Evolutionary conservation across 305 asterid genomes (phyloP), one percentile per base, ranked within the genome.

Genomic region (Rubia tinctorum): DNA sequence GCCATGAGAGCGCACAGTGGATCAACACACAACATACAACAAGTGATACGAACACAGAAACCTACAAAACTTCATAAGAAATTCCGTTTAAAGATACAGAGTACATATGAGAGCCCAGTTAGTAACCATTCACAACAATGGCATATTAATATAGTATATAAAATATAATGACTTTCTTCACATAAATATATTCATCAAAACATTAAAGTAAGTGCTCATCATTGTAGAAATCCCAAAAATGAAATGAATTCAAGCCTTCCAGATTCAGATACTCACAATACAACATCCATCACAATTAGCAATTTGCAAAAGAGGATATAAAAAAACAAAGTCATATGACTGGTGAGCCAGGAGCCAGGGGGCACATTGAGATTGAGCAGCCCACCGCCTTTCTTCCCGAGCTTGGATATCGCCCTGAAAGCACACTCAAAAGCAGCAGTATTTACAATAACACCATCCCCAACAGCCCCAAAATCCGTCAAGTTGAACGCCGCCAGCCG

Each of bases 291-390:
- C 11, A 22, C 76, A 61, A 60, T 34, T 25, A 51, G 43, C 17
- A 60, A 39, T 66, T 17, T 0, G 4, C 71, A 14, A 0, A 43
- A 0, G 40, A 8, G 43, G 65, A 74, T 43, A 39, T 9, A 12
- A 72, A 91, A 95, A 76, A 93, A 93, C 6, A 93, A n/a, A n/a
- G 96, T 93, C 97, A 93, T 81, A 77, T 91, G 91, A 66, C 98
- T 93, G 14, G 98, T 93, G 4, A 93, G 84, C 97, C 97, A 93
- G 75, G 76, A 62, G 15, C 98, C 98, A 13, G 91, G 86, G 23
- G 97, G 95, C 72, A 93, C 98, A 79, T 93, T 91, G 37, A n/a
- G n/a, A n/a, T n/a, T n/a, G n/a, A 93, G 93, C 92, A 91, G 98
- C 5, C 93, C 98, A 27, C 98, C 96, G 5, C 98, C 97, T 77